Percentiles rank a stretch among this genome's conserved stretches.
Conservation (phyloP, 768 basidiomycete species). For the Panellus pusillus region DNA sequence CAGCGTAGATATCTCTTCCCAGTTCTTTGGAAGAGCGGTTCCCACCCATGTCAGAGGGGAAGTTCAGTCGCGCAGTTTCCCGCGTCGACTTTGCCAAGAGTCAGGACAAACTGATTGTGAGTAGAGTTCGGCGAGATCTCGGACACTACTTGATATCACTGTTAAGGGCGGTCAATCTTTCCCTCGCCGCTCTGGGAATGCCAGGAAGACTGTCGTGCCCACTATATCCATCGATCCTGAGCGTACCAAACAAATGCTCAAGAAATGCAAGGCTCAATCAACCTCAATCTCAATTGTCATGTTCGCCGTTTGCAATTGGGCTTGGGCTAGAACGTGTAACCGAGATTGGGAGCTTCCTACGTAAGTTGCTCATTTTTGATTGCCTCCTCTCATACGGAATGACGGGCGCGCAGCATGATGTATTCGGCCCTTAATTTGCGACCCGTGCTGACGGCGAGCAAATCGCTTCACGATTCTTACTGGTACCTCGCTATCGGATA, state of each 20-base stretch:
- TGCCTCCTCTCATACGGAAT: background rate
- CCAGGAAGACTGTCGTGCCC: constrained; percentile 66
- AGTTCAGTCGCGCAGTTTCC: constrained; percentile 45
- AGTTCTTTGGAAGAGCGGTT: constrained; percentile 52
- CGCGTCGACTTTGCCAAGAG: constrained; percentile 56
- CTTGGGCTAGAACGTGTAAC: constrained; percentile 59
- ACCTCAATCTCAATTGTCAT: constrained; percentile 75
- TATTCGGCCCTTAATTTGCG: constrained; percentile 85
- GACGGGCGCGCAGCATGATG: constrained; percentile 61
- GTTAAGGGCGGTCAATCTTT: constrained; percentile 76
- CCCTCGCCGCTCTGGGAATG: constrained; percentile 44
- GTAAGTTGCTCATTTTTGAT: constrained; percentile 33
- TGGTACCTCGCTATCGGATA: constrained; percentile 83
- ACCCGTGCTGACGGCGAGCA: constrained; percentile 49
- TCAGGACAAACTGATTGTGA: constrained; percentile 58
- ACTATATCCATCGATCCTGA: constrained; percentile 58
- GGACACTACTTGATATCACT: background rate
- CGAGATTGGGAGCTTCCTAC: constrained; percentile 50
- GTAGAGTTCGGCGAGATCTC: constrained; percentile 16
- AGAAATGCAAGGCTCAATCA: constrained; percentile 66
- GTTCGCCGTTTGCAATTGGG: constrained; percentile 75
- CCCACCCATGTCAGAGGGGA: constrained; percentile 31
- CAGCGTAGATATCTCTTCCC: constrained; percentile 28
- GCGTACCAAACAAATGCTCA: constrained; percentile 62
- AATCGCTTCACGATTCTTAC: constrained; percentile 58